A percentile compares a stretch with the other conserved stretches of the same genome.
Conservation (phyloP, 2,329 filamentous ascomycete genomes). For the Alternaria rosae region DNA sequence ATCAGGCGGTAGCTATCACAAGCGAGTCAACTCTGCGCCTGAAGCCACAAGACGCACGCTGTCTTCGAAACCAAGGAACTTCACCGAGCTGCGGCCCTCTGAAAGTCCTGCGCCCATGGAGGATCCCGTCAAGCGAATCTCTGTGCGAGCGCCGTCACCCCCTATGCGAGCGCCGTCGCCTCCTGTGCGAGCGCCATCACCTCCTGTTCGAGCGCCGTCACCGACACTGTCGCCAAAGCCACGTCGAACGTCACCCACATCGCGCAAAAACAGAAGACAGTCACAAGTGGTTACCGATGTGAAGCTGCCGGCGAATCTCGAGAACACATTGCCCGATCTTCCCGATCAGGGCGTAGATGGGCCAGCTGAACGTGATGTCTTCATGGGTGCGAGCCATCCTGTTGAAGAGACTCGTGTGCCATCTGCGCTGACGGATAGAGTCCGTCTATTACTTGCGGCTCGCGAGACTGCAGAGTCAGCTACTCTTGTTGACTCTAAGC, state of each 20-base stretch:
- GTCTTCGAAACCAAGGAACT: constrained; percentile 23
- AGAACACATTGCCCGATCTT: constrained; percentile 34
- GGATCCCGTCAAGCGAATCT: background rate
- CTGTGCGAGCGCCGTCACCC: background rate
- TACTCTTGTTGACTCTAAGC: constrained; percentile 9
- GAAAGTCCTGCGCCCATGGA: constrained; percentile 26
- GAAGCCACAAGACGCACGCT: constrained; percentile 27
- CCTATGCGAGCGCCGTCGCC: too few relatives aligned
- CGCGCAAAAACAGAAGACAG: constrained; percentile 21
- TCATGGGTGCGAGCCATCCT: constrained; percentile 22
- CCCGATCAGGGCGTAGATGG: constrained; percentile 13
- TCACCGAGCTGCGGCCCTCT: constrained; percentile 32
- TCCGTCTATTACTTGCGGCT: constrained; percentile 31
- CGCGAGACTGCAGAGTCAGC: constrained; percentile 24
- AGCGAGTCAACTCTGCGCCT: constrained; percentile 46
- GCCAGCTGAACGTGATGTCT: constrained; percentile 15
- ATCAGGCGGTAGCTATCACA: constrained; percentile 28
- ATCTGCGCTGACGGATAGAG: constrained; percentile 35
- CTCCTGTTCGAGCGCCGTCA: constrained; percentile 19
- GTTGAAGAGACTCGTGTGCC: constrained; percentile 30
- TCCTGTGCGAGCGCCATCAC: constrained; percentile 14
- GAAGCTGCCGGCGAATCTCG: constrained; percentile 21
- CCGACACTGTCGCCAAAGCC: constrained; percentile 28
- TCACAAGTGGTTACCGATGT: constrained; percentile 6
- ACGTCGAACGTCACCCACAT: constrained; percentile 22